Evolutionary conservation across 2,329 filamentous ascomycete genomes (phyloP).

Genomic region (Aspergillus sp.): DNA sequence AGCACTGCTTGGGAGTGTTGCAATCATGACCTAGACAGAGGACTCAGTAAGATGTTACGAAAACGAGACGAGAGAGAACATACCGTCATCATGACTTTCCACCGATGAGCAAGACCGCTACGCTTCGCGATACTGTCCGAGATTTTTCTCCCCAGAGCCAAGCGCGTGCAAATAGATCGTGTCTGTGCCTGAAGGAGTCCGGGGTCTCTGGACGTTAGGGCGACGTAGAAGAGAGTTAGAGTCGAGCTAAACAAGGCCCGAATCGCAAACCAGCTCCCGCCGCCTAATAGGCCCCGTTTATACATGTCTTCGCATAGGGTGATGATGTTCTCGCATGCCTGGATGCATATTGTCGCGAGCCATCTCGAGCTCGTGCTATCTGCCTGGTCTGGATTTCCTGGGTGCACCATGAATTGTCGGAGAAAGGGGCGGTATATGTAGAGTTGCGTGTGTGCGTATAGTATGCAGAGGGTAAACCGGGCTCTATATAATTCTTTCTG

Average conservation of each 20-base stretch:
- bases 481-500: too few relatives aligned
- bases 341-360: conserved; percentile 7
- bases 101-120: not conserved
- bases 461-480: conserved; percentile 10
- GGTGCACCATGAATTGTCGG: conserved; percentile 2
- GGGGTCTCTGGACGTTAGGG: not conserved
- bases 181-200: not conserved
- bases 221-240: conserved; percentile 8
- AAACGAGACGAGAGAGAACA: not conserved
- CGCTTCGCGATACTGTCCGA: not conserved
- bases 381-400: not conserved
- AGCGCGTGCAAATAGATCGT: too few relatives aligned
- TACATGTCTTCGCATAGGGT: conserved; percentile 14
- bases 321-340: conserved; percentile 16
- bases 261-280: conserved; percentile 7
- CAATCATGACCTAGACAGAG: not conserved
- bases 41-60: not conserved
- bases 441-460: conserved; percentile 10
- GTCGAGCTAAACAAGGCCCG: conserved; percentile 7
- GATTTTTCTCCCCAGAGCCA: not conserved
- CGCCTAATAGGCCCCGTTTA: conserved; percentile 7
- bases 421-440: conserved; percentile 14
- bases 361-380: not conserved
- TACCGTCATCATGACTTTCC: not conserved
- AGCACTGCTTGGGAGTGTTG: not conserved